Conservation (phyloP, 2,329 filamentous ascomycete genomes). For the Furcasterigmium sp. region DNA sequence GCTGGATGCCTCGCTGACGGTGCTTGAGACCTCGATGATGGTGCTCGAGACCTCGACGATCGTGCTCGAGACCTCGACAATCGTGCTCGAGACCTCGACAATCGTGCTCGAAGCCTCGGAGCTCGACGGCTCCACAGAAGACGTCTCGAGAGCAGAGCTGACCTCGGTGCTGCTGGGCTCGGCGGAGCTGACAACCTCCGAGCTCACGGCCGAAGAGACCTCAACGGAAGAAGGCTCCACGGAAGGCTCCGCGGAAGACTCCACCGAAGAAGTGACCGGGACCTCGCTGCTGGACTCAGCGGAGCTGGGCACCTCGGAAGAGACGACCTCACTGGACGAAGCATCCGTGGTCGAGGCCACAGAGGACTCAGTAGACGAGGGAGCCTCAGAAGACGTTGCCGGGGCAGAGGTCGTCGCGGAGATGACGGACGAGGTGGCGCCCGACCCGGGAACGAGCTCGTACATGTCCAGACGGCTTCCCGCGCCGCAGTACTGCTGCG, state of each 20-base stretch:
- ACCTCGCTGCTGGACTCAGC: background rate
- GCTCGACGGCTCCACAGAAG: conserved; percentile 3
- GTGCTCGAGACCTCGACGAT: background rate
- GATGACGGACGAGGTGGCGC: background rate
- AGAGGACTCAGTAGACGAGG: background rate
- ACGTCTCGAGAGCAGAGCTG: background rate
- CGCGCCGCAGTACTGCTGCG: conserved; percentile 11
- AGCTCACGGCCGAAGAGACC: background rate
- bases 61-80: background rate
- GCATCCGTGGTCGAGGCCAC: background rate
- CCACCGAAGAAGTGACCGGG: background rate
- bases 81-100: background rate
- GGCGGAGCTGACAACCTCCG: conserved; percentile 1
- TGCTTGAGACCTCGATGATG: background rate
- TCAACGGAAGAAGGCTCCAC: too few relatives aligned
- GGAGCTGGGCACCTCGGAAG: background rate
- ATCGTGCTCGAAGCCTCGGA: background rate
- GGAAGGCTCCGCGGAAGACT: background rate
- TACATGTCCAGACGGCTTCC: conserved; percentile 10
- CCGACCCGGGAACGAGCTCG: background rate
- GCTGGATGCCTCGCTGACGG: background rate
- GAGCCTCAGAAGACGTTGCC: background rate
- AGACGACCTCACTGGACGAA: background rate
- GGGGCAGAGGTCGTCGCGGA: background rate
- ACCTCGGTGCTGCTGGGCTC: conserved; percentile 6